Evolutionary conservation across 371 early-diverging fungal genomes (phyloP).

Genomic region (Synchytrium microbalum): DNA sequence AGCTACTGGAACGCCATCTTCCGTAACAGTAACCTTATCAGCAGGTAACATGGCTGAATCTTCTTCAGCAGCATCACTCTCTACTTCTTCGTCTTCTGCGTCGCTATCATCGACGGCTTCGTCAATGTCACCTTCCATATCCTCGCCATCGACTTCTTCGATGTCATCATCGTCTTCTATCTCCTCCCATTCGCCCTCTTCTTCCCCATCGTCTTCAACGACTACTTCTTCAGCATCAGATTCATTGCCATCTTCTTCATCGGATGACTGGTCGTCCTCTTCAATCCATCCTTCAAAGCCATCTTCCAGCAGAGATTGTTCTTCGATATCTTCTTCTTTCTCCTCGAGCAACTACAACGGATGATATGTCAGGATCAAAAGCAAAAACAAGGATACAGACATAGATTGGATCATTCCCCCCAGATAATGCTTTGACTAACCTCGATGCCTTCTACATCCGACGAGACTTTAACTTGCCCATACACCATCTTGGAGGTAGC

Average conservation of each 20-base stretch:
- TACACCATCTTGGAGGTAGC: constrained; percentile 46
- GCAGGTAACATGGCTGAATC: background rate
- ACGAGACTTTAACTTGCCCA: constrained; percentile 59
- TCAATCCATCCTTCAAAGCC: constrained; percentile 12
- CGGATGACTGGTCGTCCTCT: constrained; percentile 7
- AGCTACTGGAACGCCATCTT: constrained; percentile 10
- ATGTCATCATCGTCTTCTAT: constrained; percentile 21
- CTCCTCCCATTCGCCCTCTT: constrained; percentile 18
- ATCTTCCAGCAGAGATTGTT: constrained; percentile 12
- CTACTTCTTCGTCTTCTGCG: constrained; percentile 41
- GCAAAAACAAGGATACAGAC: too few relatives aligned
- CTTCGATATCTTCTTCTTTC: constrained; percentile 12
- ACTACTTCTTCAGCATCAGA: constrained; percentile 35
- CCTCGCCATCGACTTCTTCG: constrained; percentile 30
- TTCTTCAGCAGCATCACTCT: constrained; percentile 26
- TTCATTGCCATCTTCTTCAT: constrained; percentile 38
- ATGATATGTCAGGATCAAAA: background rate
- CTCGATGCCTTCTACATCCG: constrained; percentile 74
- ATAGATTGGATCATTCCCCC: too few relatives aligned
- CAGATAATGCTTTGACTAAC: constrained; percentile 26
- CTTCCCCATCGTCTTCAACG: constrained; percentile 11
- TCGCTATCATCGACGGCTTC: constrained; percentile 31
- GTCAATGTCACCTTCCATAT: constrained; percentile 38
- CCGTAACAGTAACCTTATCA: constrained; percentile 7
- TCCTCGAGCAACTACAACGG: constrained; percentile 3